Evolutionary conservation across 2,329 filamentous ascomycete species (phyloP), one percentile per base, ranked within the genome.

Genomic region (Hysterium pulicare): DNA sequence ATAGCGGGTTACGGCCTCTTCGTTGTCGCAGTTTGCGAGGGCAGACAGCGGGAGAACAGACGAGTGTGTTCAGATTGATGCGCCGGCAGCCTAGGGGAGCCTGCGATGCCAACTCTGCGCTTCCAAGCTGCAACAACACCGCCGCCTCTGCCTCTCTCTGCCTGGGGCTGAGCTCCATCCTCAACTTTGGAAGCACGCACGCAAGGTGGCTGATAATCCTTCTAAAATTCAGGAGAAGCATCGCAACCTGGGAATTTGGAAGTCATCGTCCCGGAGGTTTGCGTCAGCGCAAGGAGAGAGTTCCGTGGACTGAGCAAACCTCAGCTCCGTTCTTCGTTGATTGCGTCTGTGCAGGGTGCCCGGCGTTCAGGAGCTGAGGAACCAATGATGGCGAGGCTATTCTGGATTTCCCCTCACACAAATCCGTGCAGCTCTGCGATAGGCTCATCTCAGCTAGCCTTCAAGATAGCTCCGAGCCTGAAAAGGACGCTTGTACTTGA

Each of bases 281-380:
- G 40, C 44, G 44, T 44, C 40, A 41, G 41, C 44, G 31, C 9
- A 19, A 41, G 28, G 20, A 15, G 22, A 23, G 9, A 26, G 5
- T 10, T 21, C 15, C 16, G 24, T 23, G 20, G n/a, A 30, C 28
- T 20, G 23, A 38, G 16, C 20, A 34, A 32, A 31, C 16, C 42
- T 41, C 41, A 40, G 36, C 47, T 46, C 47, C 41, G 39, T 45
- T 38, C 38, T n/a, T 33, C 37, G 21, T 49, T 50, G 48, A 50
- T 50, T 53, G 50, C 50, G 47, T 38, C 40, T 35, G 26, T 34
- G 43, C 36, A 37, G 38, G 31, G 26, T 37, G 21, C 21, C 42
- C 44, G 46, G 40, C 40, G 37, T 37, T 44, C 45, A 38, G 41
- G 42, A 22, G 40, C 44, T 30, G 31, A 34, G 22, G 33, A 35